Evolutionary conservation across 805 yeast genomes (phyloP).

Genomic region (Scheffersomyces amazonensis): DNA sequence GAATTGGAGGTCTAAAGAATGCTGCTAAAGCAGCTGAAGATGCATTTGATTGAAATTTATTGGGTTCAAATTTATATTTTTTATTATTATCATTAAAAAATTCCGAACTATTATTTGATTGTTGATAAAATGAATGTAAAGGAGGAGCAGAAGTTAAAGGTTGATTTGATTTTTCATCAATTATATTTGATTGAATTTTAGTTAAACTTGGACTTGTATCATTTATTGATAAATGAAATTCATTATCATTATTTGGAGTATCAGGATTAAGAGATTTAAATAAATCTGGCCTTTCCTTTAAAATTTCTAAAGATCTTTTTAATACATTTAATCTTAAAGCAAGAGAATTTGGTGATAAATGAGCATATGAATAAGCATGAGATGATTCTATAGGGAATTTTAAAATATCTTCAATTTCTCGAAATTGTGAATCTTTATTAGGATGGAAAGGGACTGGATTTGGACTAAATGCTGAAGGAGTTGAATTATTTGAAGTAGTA

Average conservation of each 20-base stretch:
- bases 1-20: conserved; percentile 35
- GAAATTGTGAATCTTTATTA: background rate
- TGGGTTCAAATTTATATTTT: background rate
- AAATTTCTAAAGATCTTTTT: conserved; percentile 71
- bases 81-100: conserved; percentile 6
- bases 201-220: background rate
- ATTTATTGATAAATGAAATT: background rate
- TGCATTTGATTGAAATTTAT: conserved; percentile 38
- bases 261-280: conserved; percentile 15
- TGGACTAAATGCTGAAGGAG: background rate
- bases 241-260: conserved; percentile 1
- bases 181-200: background rate
- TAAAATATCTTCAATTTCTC: conserved; percentile 38
- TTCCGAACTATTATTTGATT: conserved; percentile 17
- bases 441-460: background rate
- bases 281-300: conserved; percentile 60
- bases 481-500: background rate
- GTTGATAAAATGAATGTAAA: background rate
- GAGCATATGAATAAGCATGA: conserved; percentile 83
- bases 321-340: conserved; percentile 73
- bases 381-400: conserved; percentile 76
- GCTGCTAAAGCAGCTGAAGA: conserved; percentile 49
- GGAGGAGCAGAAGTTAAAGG: background rate
- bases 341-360: conserved; percentile 74
- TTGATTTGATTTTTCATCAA: background rate